Percentiles rank a stretch among this genome's conserved stretches.
These are phyloP conservation scores for Graphilbum sp. DNA, from an alignment of 2,329 filamentous ascomycete species.

Conservation along the genomic window DNA sequence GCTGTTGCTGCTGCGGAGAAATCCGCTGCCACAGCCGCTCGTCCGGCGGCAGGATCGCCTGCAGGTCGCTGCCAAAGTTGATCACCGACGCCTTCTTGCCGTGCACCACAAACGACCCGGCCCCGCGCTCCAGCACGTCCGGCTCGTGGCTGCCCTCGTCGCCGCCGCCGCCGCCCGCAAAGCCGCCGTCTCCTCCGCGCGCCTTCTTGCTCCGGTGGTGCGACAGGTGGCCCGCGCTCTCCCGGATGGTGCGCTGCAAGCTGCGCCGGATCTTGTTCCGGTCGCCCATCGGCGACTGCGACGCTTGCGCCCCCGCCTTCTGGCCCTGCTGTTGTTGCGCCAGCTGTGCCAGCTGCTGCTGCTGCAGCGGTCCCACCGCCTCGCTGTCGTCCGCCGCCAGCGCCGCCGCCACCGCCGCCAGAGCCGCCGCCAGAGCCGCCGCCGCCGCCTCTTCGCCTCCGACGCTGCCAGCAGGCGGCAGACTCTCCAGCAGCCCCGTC, in stretches of 20 bases:
- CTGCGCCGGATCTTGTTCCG: conserved; percentile 64
- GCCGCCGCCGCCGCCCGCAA: conserved; percentile 25
- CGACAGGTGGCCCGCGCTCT: conserved; percentile 50
- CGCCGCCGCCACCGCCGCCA: neutral
- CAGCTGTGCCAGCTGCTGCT: neutral
- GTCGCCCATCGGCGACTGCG: conserved; percentile 53
- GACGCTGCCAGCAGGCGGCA: no score
- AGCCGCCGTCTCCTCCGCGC: conserved; percentile 50
- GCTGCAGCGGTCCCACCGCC: no score
- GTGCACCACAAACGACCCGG: conserved; percentile 87
- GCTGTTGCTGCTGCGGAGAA: no score
- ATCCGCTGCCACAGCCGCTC: conserved; percentile 53
- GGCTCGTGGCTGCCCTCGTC: conserved; percentile 30
- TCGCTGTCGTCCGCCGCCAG: conserved; percentile 22
- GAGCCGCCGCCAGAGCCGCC: neutral
- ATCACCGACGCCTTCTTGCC: conserved; percentile 97
- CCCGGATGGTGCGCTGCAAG: conserved; percentile 76
- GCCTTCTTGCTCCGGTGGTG: conserved; percentile 61
- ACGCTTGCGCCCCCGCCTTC: conserved; percentile 41
- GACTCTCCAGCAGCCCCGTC: conserved; percentile 42
- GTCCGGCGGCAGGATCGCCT: conserved; percentile 52
- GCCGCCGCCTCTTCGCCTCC: neutral
- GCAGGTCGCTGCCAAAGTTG: conserved; percentile 86
- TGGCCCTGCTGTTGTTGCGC: neutral
- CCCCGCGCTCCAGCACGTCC: conserved; percentile 59